phyloP scores from a whole-genome alignment of 257 asterid genomes.

The Solanum clarkiae region DNA sequence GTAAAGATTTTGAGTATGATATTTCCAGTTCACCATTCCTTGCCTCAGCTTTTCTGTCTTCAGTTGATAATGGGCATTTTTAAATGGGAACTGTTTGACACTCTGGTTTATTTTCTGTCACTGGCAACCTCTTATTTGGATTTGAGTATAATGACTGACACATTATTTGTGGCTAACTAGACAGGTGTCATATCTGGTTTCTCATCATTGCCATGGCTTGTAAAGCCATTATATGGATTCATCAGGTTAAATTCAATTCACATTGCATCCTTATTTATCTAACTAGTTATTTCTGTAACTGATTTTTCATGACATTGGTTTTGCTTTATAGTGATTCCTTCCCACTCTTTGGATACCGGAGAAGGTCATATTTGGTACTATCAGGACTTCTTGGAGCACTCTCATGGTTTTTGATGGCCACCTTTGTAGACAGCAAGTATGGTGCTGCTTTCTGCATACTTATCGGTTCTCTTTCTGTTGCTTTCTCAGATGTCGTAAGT shows the following conservation, averaged over 20 bases:
- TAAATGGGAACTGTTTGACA: neutral
- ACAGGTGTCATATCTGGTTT: constrained; percentile 91
- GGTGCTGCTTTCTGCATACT: constrained; percentile 85
- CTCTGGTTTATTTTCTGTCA: neutral
- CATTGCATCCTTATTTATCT: constrained; percentile 1
- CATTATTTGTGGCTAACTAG: constrained; percentile 43
- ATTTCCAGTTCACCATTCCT: neutral
- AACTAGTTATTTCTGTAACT: neutral
- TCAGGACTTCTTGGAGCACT: constrained; percentile 95
- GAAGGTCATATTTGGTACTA: constrained; percentile 88
- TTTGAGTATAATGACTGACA: constrained; percentile 25
- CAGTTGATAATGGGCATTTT: neutral
- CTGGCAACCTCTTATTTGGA: neutral
- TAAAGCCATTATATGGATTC: constrained; percentile 93
- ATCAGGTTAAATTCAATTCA: constrained; percentile 46
- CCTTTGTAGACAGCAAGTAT: constrained; percentile 75
- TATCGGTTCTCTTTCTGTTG: constrained; percentile 93
- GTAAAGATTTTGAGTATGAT: neutral
- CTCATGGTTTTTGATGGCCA: constrained; percentile 92
- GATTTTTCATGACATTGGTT: neutral
- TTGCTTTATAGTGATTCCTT: constrained; percentile 54
- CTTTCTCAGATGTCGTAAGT: constrained; percentile 97
- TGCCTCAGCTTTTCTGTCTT: neutral
- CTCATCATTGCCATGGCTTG: constrained; percentile 85
- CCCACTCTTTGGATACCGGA: constrained; percentile 92